A percentile compares a stretch with the other conserved stretches of the same genome.
These are phyloP conservation scores for Glaciozyma martinii DNA, from an alignment of 768 basidiomycete genomes.

Conservation along the genomic window DNA sequence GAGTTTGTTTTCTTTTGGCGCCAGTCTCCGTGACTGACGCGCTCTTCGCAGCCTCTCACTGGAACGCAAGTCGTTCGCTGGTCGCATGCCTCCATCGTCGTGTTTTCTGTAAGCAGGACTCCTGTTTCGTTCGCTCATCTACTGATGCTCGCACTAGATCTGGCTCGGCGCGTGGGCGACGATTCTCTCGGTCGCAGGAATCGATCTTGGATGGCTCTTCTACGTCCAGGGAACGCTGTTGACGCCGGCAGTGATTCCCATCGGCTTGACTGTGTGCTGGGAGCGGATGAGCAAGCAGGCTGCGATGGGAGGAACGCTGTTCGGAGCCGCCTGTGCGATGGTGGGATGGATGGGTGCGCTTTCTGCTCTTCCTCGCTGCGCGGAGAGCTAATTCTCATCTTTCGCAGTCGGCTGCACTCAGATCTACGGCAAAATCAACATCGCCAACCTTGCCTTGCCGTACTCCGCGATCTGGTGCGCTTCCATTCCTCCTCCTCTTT, in stretches of 20 bases:
- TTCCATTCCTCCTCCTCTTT: too few species aligned
- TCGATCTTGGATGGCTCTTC: constrained; percentile 11
- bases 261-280: constrained; percentile 79
- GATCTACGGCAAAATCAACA: constrained; percentile 21
- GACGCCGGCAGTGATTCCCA: constrained; percentile 36
- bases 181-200: constrained; percentile 10
- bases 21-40: too few species aligned
- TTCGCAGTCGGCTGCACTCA: constrained; percentile 17
- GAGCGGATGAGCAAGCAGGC: constrained; percentile 72
- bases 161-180: constrained; percentile 16
- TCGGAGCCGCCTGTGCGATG: constrained; percentile 9
- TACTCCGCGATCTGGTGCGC: constrained; percentile 48
- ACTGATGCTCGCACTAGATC: too few species aligned
- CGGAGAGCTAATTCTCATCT: too few species aligned
- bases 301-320: constrained; percentile 35
- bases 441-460: constrained; percentile 15
- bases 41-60: not conserved
- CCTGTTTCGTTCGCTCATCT: too few species aligned
- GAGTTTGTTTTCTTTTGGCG: constrained; percentile 34
- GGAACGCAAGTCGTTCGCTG: constrained; percentile 3
- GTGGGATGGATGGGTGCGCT: constrained; percentile 17
- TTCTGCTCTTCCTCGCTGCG: too few species aligned
- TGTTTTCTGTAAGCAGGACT: too few species aligned
- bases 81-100: too few species aligned
- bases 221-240: constrained; percentile 5